Evolutionary conservation across 2,329 filamentous ascomycete genomes (phyloP), one percentile per base, ranked within the genome.

Genomic region (Monilinia laxa): DNA sequence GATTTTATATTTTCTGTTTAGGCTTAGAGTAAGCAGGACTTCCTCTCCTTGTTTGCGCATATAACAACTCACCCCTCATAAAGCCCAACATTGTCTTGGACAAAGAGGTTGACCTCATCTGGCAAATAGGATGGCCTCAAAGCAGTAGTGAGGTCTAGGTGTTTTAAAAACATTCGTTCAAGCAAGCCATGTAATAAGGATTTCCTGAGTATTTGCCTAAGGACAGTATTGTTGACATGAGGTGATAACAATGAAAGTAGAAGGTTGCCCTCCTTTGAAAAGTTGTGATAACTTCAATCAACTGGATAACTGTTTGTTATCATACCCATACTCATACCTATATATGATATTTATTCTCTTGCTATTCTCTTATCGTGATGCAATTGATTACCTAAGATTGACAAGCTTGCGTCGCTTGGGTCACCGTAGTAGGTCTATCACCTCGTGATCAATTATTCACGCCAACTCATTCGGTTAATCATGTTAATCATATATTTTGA

Each of bases 121-220:
- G 92, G 90, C 72, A 96, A 86, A 77, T 97, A 90, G 69, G 90
- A 90, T 75, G 95, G 95, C 83, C 95, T 91, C 77, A 97, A 86
- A 77, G 95, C 95, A 81, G 94, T 97, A 67, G 95, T 99, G 76
- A 99, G 87, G 81, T 99, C 94, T 78, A 98, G 86, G 75, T 90
- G 88, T 84, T 96, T 94, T 84, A 97, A 85, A 86, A 96, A 97
- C 94, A 98, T 98, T 84, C 91, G 92, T 90, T 82, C 85, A 83
- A 77, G 80, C 81, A 83, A 77, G 80, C 81, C 73, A 74, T 74
- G 62, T 68, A 71, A 64, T 57, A 52, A 64, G 52, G 54, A 53
- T 60, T 47, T 57, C 51, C 53, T 63, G 14, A 35, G 35, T 54
- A 38, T 54, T 47, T 65, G n/a, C 62, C 57, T 23, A 25, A 47